phyloP scores from a whole-genome alignment of 202 grass and related monocot genomes.

The Carex arenaria region DNA sequence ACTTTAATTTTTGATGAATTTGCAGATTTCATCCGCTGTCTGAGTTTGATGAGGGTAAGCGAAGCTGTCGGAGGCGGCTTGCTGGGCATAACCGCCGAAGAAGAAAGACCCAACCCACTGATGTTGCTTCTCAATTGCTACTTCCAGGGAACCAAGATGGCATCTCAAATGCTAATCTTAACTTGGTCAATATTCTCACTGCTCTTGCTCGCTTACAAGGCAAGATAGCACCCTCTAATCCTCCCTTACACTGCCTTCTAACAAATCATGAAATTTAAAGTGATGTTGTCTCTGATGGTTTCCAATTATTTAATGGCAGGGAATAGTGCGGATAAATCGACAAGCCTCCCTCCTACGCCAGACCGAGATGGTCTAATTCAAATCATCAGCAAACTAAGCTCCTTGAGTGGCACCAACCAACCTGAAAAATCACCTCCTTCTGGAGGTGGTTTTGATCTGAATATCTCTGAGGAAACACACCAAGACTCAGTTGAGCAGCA shows the following conservation, averaged over 20 bases:
- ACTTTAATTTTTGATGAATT: conserved; percentile 31
- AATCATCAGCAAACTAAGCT: conserved; percentile 78
- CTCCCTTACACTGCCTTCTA: neutral
- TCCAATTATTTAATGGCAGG: conserved; percentile 33
- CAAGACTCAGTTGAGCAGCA: conserved; percentile 42
- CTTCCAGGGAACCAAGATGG: conserved; percentile 85
- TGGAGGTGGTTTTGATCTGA: conserved; percentile 69
- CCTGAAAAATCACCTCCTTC: conserved; percentile 38
- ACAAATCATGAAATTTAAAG: neutral
- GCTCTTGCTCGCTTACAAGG: conserved; percentile 81
- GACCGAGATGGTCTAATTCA: conserved; percentile 72
- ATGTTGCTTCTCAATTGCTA: conserved; percentile 75
- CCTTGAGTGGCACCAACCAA: conserved; percentile 47
- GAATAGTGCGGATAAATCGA: conserved; percentile 41
- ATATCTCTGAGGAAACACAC: conserved; percentile 48
- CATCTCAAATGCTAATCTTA: conserved; percentile 51
- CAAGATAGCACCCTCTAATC: conserved; percentile 8
- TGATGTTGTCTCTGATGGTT: conserved; percentile 7
- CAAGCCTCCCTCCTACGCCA: conserved; percentile 42
- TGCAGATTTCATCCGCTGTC: conserved; percentile 90
- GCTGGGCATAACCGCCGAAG: conserved; percentile 85
- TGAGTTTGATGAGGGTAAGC: conserved; percentile 96
- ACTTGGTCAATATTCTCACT: conserved; percentile 82
- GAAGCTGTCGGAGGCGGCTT: conserved; percentile 87
- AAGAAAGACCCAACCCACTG: conserved; percentile 85